Base-by-base conservation (phyloP, 2,329 filamentous ascomycete species). In the Coccinonectria pachysandricola region DNA sequence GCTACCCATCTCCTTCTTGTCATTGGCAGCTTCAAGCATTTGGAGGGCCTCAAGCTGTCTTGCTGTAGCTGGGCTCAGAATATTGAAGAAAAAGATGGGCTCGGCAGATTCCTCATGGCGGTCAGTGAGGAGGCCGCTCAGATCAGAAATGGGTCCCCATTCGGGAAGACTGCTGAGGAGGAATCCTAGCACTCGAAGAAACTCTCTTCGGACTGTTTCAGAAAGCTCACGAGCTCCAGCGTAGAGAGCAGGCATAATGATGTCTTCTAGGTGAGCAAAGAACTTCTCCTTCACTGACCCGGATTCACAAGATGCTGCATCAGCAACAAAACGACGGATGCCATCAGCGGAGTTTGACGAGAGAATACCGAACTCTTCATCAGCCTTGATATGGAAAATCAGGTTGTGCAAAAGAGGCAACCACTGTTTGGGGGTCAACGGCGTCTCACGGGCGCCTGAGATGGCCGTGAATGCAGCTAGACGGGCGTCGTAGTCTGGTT, bases 51-150 rank as follows among this genome's bases (percentile, higher is more conserved):
- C 79, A 28, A 92, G 66, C 45, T 93, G 82, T 37, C 84, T 77
- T 33, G 91, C 78, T 18, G 86, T 78, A 26, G 93, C 86, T 24
- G 93, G 88, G 46, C 91, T 87, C 18, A 96, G 62, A 22, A 96
- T 75, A 43, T 96, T 93, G 53, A 73, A 81, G 62, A 96, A 98
- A 60, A 98, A 95, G 1, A 83, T 81, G 8, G 66, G 60, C 31
- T 72, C 68, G 2, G 61, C 53, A 13, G 60, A 55, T 23, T 87
- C 81, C 34, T 92, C 84, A 27, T 80, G 59, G 9, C 56, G 53
- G 6, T 59, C 56, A 5, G 56, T 62, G 19, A 91, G 66, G 8
- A 98, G 66, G 5, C 67, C 64, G 32, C 71, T 61, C 58, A 98
- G 70, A 49, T 93, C 86, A 15, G 70, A 67, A 19, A 96, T 68